Percentiles rank a stretch among this genome's conserved stretches.
Evolutionary conservation across 2,329 filamentous ascomycete species (phyloP).

Genomic region (Neopestalotiopsis sp.): DNA sequence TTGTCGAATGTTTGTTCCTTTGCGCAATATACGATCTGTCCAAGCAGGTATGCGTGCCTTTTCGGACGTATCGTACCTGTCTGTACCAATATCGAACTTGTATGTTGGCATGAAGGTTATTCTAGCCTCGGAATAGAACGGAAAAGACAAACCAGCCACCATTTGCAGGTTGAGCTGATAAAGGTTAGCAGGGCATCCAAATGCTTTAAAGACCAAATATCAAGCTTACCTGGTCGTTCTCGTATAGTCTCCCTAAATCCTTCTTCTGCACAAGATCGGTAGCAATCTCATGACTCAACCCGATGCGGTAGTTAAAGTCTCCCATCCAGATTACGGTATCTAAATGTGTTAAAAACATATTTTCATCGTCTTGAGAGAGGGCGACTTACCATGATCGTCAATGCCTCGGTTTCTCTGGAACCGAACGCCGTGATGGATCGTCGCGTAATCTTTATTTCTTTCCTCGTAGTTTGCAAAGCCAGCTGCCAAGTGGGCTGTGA

Average conservation of each 20-base stretch:
- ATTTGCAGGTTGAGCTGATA: conserved; percentile 87
- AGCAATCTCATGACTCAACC: conserved; percentile 78
- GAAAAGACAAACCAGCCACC: conserved; percentile 88
- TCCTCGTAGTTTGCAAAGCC: conserved; percentile 98
- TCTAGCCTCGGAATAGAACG: conserved; percentile 86
- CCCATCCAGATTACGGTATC: conserved; percentile 90
- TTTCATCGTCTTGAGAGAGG: neutral
- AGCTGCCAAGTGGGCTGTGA: conserved; percentile 94
- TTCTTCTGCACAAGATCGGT: conserved; percentile 73
- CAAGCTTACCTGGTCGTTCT: conserved; percentile 80
- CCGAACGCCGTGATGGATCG: conserved; percentile 82
- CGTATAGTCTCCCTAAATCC: conserved; percentile 80
- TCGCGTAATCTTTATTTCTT: conserved; percentile 89
- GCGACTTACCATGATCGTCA: conserved; percentile 76
- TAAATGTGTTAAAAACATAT: conserved; percentile 33
- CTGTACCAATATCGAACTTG: conserved; percentile 88
- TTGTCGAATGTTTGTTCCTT: conserved; percentile 83
- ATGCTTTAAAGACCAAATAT: neutral
- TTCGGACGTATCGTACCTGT: conserved; percentile 92
- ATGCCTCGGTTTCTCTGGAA: conserved; percentile 93
- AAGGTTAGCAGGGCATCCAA: conserved; percentile 22
- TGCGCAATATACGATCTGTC: conserved; percentile 92
- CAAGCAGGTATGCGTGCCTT: conserved; percentile 95
- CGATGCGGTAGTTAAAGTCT: conserved; percentile 98
- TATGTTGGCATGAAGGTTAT: conserved; percentile 94